Base-by-base conservation (phyloP, 345 rosid species). In the Salix purpurea region DNA sequence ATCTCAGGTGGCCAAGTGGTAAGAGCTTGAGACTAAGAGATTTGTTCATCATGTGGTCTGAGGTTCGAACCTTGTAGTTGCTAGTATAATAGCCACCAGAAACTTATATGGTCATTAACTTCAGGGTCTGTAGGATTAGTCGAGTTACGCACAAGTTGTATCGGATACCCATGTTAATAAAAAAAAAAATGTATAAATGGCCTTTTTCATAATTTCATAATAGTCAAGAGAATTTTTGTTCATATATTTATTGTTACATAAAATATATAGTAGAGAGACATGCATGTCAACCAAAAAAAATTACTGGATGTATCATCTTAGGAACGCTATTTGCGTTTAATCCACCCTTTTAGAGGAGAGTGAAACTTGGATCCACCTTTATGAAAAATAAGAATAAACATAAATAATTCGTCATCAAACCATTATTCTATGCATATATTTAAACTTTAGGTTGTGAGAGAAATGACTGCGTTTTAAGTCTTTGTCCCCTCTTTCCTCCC, bases 391-490 rank as follows among this genome's bases (percentile, higher is more conserved):
- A 76, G 54, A 54, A 21, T 10, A 54, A 72, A 19, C 9, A 24
- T 4, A 40, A 18, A 46, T 15, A 44, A 76, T 11, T 44, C 19
- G 7, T 28, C 18, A 42, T 56, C 32, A 71, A 78, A 73, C 58
- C 24, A 73, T 66, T 54, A 73, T 73, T 73, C 52, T 44, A 67
- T 62, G 62, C 37, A 67, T 30, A 70, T 64, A 36, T 67, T 40
- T 65, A 11, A 69, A 69, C 65, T 36, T 69, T 36, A 2, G 23
- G 19, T 21, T 74, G 75, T n/a, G 66, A 64, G 67, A 75, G 71
- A 70, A 70, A 79, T 74, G 72, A 79, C 78, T 79, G 78, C 65
- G 75, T 70, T 79, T 36, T 72, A 56, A 60, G 77, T 34, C 70
- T 16, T 58, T 78, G 74, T 78, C 65, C 58, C 73, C 65, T 77